Evolutionary conservation across 2,329 filamentous ascomycete genomes (phyloP).

Genomic region (Colletotrichum limetticola): DNA sequence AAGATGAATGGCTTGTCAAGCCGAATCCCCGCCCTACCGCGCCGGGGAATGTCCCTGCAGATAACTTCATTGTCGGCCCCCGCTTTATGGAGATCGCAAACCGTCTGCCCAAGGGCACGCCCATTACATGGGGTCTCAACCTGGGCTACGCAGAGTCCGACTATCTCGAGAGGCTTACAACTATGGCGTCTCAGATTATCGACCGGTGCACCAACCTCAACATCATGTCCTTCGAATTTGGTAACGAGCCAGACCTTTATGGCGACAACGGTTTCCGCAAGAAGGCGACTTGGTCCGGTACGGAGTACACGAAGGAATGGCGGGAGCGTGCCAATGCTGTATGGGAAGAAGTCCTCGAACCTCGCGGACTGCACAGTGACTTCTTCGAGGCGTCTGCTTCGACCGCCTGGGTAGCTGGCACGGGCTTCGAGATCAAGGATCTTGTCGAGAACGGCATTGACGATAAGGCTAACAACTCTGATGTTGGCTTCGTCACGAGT

Average conservation of each 20-base stretch:
- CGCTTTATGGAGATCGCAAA: constrained; percentile 33
- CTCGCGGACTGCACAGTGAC: constrained; percentile 19
- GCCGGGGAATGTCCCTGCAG: constrained; percentile 14
- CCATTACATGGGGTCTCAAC: constrained; percentile 28
- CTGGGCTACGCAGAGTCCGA: constrained; percentile 26
- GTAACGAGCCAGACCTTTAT: constrained; percentile 32
- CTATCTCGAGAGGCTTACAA: constrained; percentile 24
- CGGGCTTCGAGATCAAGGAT: constrained; percentile 29
- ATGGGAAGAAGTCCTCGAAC: constrained; percentile 21
- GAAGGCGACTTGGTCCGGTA: constrained; percentile 10
- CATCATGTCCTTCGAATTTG: constrained; percentile 30
- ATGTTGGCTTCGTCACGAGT: constrained; percentile 21
- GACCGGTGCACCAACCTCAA: constrained; percentile 31
- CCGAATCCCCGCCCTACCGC: constrained; percentile 20
- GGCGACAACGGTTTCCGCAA: constrained; percentile 20
- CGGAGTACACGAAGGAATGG: constrained; percentile 21
- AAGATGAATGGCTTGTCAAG: constrained; percentile 30
- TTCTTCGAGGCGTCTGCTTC: constrained; percentile 30
- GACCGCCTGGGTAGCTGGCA: constrained; percentile 29
- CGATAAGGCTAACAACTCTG: constrained; percentile 18
- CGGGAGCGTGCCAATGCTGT: constrained; percentile 26
- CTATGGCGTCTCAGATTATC: constrained; percentile 28
- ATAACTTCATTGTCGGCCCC: constrained; percentile 31
- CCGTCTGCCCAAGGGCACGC: constrained; percentile 27
- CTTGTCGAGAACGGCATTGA: neutral